A percentile compares a stretch with the other conserved stretches of the same genome.
Conservation (phyloP, 257 asterid species). For the Agastache rugosa region DNA sequence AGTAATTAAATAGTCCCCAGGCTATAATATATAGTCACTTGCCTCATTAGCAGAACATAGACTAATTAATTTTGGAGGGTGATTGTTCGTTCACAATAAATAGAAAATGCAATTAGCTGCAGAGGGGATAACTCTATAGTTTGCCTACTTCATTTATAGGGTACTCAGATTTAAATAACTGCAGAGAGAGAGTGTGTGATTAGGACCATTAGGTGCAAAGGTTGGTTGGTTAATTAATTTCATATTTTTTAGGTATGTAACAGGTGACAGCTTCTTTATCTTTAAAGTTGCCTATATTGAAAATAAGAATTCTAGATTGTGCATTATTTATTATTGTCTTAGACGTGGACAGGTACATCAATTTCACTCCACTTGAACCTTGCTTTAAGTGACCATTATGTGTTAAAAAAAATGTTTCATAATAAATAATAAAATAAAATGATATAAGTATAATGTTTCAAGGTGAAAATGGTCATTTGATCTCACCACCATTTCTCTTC, state of each 20-base stretch:
- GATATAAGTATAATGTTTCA: not conserved
- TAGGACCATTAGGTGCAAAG: not conserved
- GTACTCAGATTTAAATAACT: not conserved
- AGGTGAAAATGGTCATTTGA: conserved; percentile 29
- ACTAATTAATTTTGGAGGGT: conserved; percentile 8
- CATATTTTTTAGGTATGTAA: conserved; percentile 6
- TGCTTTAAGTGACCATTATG: not conserved
- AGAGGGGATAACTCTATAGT: conserved; percentile 13
- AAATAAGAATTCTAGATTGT: not conserved
- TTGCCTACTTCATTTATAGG: conserved; percentile 14
- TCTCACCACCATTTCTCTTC: conserved; percentile 13
- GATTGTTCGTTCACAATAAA: not conserved
- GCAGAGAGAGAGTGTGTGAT: too few relatives aligned
- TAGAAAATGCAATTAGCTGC: not conserved
- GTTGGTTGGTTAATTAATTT: conserved; percentile 6
- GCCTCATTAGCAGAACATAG: not conserved
- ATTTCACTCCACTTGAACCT: not conserved
- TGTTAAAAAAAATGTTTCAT: not conserved
- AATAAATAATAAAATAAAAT: not conserved
- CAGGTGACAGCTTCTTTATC: not conserved
- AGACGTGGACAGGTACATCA: not conserved
- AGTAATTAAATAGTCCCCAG: not conserved
- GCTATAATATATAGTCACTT: not conserved
- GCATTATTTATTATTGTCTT: conserved; percentile 2
- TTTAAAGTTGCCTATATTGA: not conserved